Evolutionary conservation across 2,329 filamentous ascomycete genomes (phyloP), one percentile per base, ranked within the genome.

Genomic region (Talaromyces sp.): DNA sequence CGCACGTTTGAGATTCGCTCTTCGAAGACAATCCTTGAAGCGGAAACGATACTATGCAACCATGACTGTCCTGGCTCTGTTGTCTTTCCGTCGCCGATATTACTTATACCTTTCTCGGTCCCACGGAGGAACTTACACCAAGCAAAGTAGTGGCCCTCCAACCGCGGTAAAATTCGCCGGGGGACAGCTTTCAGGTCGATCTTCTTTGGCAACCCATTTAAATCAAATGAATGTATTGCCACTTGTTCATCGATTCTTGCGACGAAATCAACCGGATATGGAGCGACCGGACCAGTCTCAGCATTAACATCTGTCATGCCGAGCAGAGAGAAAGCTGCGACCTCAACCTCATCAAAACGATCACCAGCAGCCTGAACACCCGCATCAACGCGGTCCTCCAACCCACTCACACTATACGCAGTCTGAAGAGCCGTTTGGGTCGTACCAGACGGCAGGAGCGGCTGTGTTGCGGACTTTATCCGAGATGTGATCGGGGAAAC

Each of bases 61-160:
- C 88, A 91, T 0, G 83, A 5, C 7, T 22, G 33, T 10, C 19
- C 13, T 13, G 16, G 7, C 16, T 41, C 58, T 3, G n/a, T 31
- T 31, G 50, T 60, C 41, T 57, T 60, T 9, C 13, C 56, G 19
- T 56, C 48, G 19, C 19, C 35, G 3, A 54, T 37, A 10, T 24
- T 5, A 5, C 24, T 41, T 27, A 13, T 19, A 19, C 19, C 37
- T 19, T 31, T 45, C 9, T 27, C 5, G 24, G 19, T 47, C 14
- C 1, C 24, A 14, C 13, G 56, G 14, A 52, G 9, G 9, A 65
- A 4, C 57, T 54, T 65, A 39, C 59, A 84, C 88, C 88, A 91
- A 3, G 86, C 88, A 45, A 88, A 86, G 70, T 88, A 91, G 7
- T 88, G 82, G 0, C 88, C 89, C 13, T 79, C 76, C 59, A 90